Base-by-base conservation (phyloP, 2,329 filamentous ascomycete genomes). In the Cladorrhinum sp. region DNA sequence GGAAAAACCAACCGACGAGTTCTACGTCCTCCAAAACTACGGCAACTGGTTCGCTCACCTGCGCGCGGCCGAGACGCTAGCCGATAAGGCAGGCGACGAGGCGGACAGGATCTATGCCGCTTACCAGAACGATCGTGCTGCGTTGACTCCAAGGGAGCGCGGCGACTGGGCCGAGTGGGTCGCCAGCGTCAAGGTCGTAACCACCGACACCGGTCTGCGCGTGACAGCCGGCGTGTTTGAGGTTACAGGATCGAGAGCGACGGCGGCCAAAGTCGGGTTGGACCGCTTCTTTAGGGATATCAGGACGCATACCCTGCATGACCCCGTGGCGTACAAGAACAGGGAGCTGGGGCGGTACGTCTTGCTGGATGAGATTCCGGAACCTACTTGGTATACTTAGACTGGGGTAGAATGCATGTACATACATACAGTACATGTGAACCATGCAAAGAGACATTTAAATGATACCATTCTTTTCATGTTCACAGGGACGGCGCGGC, bases 321-420 rank as follows among this genome's bases (percentile, higher is more conserved):
- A 89, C 70, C 86, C 86, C 0, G 85, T 89, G 26, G 82, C 85
- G 23, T 88, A 88, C 67, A 88, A 88, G 77, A 85, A 87, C 60
- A 73, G 82, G 2, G 86, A 89, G 72, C 66, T 88, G 56, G 86
- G 86, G 0, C 73, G 82, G 21, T 88, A 79, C 68, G 75, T 80
- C 42, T 67, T 89, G 58, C 66, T 87, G 55, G 78, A 76, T 14
- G 83, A 88, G 73, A 68, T 81, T 10, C 85, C 85, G 0, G 78
- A 81, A 71, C 79, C 82, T 14, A 84, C 81, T 3, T 87, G 85
- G 85, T 88, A 87, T 68, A 87, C 84, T 16, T 63, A 36, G 26
- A 28, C 9, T 28, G 26, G n/a, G n/a, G n/a, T n/a, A n/a, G n/a
- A n/a, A n/a, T n/a, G n/a, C n/a, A n/a, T n/a, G n/a, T n/a, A n/a